These are phyloP conservation scores for Bromus sterilis DNA, from an alignment of 176 grass and related monocot genomes.

Conservation along the genomic window DNA sequence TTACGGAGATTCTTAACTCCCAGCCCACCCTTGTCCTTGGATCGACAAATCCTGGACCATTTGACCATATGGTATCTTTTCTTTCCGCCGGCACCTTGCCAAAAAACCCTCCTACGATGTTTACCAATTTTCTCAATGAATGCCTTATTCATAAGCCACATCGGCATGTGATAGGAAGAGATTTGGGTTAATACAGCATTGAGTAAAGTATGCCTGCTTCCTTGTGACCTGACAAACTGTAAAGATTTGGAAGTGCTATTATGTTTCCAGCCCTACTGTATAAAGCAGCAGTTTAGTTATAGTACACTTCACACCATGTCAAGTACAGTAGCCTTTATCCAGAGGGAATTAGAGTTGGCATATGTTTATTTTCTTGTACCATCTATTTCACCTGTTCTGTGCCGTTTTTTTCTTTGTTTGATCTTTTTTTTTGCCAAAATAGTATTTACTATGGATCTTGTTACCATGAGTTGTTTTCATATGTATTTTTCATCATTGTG, in stretches of 20 bases:
- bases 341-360: not conserved
- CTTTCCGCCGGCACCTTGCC: no score
- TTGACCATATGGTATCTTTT: no score
- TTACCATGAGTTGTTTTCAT: slow-evolving; percentile 5
- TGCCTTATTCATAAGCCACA: no score
- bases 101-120: no score
- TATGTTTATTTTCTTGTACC: not conserved
- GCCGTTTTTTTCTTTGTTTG: not conserved
- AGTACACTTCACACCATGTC: not conserved
- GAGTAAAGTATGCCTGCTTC: no score
- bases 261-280: not conserved
- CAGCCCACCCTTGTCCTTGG: no score
- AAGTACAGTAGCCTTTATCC: not conserved
- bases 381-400: not conserved
- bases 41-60: no score
- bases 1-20: no score
- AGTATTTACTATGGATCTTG: not conserved
- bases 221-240: not conserved
- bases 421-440: not conserved
- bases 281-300: not conserved
- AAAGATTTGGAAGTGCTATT: not conserved
- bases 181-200: no score
- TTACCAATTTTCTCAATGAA: no score
- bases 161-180: no score
- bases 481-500: not conserved